phyloP scores from a whole-genome alignment of 2,329 filamentous ascomycete species.

The Teratosphaeria viscida region DNA sequence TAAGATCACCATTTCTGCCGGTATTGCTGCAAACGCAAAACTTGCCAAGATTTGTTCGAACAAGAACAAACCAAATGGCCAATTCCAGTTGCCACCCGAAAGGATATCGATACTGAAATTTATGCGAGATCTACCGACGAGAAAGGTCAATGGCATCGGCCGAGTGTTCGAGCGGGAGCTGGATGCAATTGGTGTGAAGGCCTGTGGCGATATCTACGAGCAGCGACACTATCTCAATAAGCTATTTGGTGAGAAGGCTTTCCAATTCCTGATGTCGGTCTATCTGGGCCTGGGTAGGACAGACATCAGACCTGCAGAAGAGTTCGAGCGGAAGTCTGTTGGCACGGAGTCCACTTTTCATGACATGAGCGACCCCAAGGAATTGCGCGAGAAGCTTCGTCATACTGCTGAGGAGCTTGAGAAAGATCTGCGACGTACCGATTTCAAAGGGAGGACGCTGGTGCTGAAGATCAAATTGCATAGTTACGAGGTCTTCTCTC shows the following conservation, averaged over 20 bases:
- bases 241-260: slow-evolving; percentile 86
- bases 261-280: slow-evolving; percentile 72
- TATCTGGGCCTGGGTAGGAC: slow-evolving; percentile 82
- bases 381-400: slow-evolving; percentile 67
- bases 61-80: slow-evolving; percentile 91
- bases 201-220: slow-evolving; percentile 75
- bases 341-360: slow-evolving; percentile 88
- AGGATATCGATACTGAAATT: slow-evolving; percentile 69
- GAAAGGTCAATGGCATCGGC: slow-evolving; percentile 93
- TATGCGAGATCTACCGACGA: slow-evolving; percentile 70
- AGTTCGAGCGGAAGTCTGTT: slow-evolving; percentile 84
- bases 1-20: slow-evolving; percentile 81
- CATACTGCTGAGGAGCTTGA: slow-evolving; percentile 76
- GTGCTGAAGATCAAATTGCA: slow-evolving; percentile 89
- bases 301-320: slow-evolving; percentile 70
- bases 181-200: slow-evolving; percentile 74
- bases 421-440: slow-evolving; percentile 66
- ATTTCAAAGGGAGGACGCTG: slow-evolving; percentile 82
- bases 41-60: slow-evolving; percentile 94
- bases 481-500: slow-evolving; percentile 81
- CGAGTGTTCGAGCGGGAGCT: slow-evolving; percentile 88
- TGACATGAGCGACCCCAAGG: slow-evolving; percentile 59
- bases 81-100: slow-evolving; percentile 66
- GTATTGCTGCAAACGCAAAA: slow-evolving; percentile 86
- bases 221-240: slow-evolving; percentile 62